phyloP scores from a whole-genome alignment of 2,329 filamentous ascomycete genomes.

The Scedosporium aurantiacum region DNA sequence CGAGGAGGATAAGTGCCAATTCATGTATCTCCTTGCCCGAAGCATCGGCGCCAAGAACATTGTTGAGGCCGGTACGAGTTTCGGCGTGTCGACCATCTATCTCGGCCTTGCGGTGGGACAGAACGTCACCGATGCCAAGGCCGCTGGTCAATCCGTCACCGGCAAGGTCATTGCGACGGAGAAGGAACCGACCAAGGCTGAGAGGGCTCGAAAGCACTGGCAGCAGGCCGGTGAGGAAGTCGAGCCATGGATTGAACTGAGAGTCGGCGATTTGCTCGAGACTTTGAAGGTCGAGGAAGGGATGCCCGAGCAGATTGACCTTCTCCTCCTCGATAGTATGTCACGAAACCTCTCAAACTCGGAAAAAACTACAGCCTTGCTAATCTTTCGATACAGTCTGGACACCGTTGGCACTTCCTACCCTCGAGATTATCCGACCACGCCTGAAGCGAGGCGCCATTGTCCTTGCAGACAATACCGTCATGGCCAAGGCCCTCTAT shows the following conservation, averaged over 20 bases:
- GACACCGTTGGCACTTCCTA: slow-evolving; percentile 34
- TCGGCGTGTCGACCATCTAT: slow-evolving; percentile 52
- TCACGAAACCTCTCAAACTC: slow-evolving; percentile 32
- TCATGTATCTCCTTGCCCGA: slow-evolving; percentile 42
- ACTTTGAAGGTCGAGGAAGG: slow-evolving; percentile 29
- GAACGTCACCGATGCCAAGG: slow-evolving; percentile 22
- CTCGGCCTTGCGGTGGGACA: slow-evolving; percentile 44
- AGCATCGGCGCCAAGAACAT: slow-evolving; percentile 36
- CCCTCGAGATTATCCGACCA: slow-evolving; percentile 33
- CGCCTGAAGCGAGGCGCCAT: slow-evolving; percentile 33
- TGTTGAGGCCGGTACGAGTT: slow-evolving; percentile 51
- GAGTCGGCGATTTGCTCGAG: slow-evolving; percentile 45
- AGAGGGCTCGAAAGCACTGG: slow-evolving; percentile 42
- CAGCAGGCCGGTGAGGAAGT: slow-evolving; percentile 35
- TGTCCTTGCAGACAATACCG: slow-evolving; percentile 38
- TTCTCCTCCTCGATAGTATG: slow-evolving; percentile 48
- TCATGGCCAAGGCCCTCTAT: slow-evolving; percentile 25
- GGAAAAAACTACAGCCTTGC: slow-evolving; percentile 22
- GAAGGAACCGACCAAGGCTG: slow-evolving; percentile 43
- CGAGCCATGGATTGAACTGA: slow-evolving; percentile 39
- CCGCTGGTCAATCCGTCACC: neutral
- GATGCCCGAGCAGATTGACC: slow-evolving; percentile 38
- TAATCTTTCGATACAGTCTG: slow-evolving; percentile 16
- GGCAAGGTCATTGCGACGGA: slow-evolving; percentile 46
- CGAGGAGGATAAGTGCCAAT: slow-evolving; percentile 45